Base-by-base conservation (phyloP, 2,329 filamentous ascomycete species). In the Microcyclosporella mali region DNA sequence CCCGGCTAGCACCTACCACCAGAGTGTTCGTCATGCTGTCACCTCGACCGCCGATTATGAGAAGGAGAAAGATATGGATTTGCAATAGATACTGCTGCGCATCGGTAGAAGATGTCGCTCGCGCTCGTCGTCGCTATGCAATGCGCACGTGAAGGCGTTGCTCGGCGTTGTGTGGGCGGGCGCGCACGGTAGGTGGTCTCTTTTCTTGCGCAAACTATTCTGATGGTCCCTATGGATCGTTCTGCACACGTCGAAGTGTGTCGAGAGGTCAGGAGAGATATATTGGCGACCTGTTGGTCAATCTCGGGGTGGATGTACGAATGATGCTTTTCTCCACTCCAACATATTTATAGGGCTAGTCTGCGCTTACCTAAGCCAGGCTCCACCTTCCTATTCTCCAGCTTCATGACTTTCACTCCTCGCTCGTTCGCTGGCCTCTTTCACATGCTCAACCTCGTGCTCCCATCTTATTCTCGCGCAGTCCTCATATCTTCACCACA, bases 21-120 rank as follows among this genome's bases (percentile, higher is more conserved):
- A 57, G 47, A 27, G 43, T 48, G 47, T 57, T 57, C 43, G 55
- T 57, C 55, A 57, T 57, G 37, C n/a, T 47, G 40, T 28, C 14
- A 25, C 21, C 9, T 9, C 14, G 15, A 11, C 11, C 6, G 16
- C 15, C 16, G 15, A 11, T 34, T 7, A 34, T 15, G 16, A 12
- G n/a, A 11, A 3, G 14, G 28, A 15, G 27, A 18, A n/a, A 8
- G 17, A 11, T 32, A 39, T 14, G 19, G 28, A 32, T 29, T 27
- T 9, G 17, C 16, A 31, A 39, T n/a, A 31, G 27, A 17, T 32
- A 27, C 12, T 18, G 33, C 10, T 9, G n/a, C 10, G 33, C 10
- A 16, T 17, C 14, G 33, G 18, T 34, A 15, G 14, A 17, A 17
- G 18, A 6, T 17, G 36, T 35, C 25, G 32, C 15, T 36, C 21